Evolutionary conservation across 139 green algal species (phyloP), one percentile per base, ranked within the genome.

Genomic region (Chlorella sorokiniana): DNA sequence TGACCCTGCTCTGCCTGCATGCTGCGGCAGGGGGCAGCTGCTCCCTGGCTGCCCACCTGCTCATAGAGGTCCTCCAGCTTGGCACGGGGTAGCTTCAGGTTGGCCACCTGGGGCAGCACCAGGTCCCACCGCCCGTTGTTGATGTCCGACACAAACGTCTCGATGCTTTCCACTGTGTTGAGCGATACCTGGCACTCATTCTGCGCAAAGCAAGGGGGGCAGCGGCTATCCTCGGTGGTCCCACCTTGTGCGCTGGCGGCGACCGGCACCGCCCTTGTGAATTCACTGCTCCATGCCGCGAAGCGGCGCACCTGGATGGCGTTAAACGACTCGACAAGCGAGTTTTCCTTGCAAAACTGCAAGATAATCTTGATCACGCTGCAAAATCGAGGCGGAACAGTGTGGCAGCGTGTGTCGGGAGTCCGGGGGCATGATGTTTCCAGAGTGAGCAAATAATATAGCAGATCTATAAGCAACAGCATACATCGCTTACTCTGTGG

Each of bases 311-410:
- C 91, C 89, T 98, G 94, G 37, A 99, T 91, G 4, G 95, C 85
- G 31, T 94, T 88, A 78, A 98, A 97, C 0, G 96, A 97, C 22
- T 97, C 90, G 9, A 85, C 76, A 11, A 99, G 84, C 14, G 88
- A 89, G 82, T 98, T 97, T 86, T 99, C 96, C 71, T 98, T 97
- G 90, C 94, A 98, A 71, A 99, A 99, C 79, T 99, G 96, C 7
- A 99, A 86, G 33, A 99, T 95, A 79, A 99, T 93, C 72, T 96
- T 97, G 89, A 98, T 97, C n/a, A 98, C 92, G 90, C 94, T 98
- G 89, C 87, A 86, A 2, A 38, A 29, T 7, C n/a, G 48, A 59
- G 48, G 16, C 14, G 29, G n/a, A 48, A 37, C 16, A 44, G 68
- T 16, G 37, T 6, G 56, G 40, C 52, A 8, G n/a, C 2, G 23